Evolutionary conservation across 1,139 yeast genomes (phyloP).

Genomic region (Nakaseomyces delphensis): DNA sequence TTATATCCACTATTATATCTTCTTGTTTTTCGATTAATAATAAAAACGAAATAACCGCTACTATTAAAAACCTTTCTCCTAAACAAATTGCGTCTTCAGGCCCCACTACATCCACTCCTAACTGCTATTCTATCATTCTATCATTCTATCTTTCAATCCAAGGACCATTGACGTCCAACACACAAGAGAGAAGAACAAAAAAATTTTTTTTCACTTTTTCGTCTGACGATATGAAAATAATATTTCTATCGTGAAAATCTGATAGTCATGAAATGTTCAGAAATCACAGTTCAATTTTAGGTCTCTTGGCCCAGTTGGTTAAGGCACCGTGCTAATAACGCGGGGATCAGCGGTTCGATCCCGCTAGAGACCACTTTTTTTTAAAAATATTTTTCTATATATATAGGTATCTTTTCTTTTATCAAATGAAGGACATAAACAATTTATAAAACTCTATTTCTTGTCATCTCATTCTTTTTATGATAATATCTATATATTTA

Average conservation of each 20-base stretch:
- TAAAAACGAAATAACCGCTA: too few species aligned
- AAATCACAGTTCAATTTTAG: too few species aligned
- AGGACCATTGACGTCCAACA: slow-evolving; percentile 4
- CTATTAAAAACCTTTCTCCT: too few species aligned
- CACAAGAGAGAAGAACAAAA: neutral
- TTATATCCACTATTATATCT: too few species aligned
- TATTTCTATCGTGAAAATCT: too few species aligned
- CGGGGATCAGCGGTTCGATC: slow-evolving; percentile 29
- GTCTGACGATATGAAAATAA: neutral
- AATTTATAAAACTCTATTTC: too few species aligned
- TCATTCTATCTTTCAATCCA: neutral
- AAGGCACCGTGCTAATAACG: slow-evolving; percentile 28
- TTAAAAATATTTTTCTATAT: slow-evolving; percentile 4
- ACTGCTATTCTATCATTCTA: neutral
- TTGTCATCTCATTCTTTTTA: neutral
- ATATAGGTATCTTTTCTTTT: neutral
- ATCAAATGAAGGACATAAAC: neutral
- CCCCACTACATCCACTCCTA: neutral
- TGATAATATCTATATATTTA: too few species aligned
- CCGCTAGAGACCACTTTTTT: slow-evolving; percentile 24
- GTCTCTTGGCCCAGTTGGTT: slow-evolving; percentile 29
- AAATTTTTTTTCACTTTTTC: neutral
- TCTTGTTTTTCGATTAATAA: neutral
- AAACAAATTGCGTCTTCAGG: neutral
- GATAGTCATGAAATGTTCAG: neutral